Evolutionary conservation across 805 yeast genomes (phyloP).

Genomic region (Schizosaccharomyces pombe): ASM294v3 CU329670.1:3958001-3958500

Average conservation of each 20-base stretch:
- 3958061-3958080: constrained; percentile 55
- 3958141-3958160: constrained; percentile 77
- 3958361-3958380: constrained; percentile 69
- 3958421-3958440: constrained; percentile 30
- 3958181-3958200: constrained; percentile 89
- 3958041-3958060: neutral
- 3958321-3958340: constrained; percentile 57
- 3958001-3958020: constrained; percentile 17
- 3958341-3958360: constrained; percentile 52
- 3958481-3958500: constrained; percentile 2
- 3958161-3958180: constrained; percentile 58
- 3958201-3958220: constrained; percentile 71
- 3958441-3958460: constrained; percentile 1
- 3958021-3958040: constrained; percentile 5
- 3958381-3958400: constrained; percentile 49
- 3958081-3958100: constrained; percentile 50
- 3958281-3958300: constrained; percentile 74
- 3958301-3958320: constrained; percentile 64
- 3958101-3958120: constrained; percentile 63
- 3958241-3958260: constrained; percentile 80
- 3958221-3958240: constrained; percentile 50
- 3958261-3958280: constrained; percentile 61
- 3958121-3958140: constrained; percentile 77
- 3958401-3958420: constrained; percentile 65
- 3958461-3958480: constrained; percentile 1